Base-by-base conservation (phyloP, 805 yeast species). In the Starmerella stellata region DNA sequence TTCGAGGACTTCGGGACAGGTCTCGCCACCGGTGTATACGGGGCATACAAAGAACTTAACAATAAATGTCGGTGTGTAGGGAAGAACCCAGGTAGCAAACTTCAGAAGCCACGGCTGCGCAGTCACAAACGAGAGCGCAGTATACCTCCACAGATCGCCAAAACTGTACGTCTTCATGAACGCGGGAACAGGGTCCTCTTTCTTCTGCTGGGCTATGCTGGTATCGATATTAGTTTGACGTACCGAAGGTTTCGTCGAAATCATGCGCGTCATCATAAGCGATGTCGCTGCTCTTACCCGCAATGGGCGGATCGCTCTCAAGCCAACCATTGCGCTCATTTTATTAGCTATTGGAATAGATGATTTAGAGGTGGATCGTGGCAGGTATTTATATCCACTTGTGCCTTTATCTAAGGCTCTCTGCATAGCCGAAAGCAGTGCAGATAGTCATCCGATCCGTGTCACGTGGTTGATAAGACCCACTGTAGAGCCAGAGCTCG, bases 21-120 rank as follows among this genome's bases (percentile, higher is more conserved):
- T 72, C 50, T 79, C 87, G 41, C 96, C 96, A 30, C 96, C 96
- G 55, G 92, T 78, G 61, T 87, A 85, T 44, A 80, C 67, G 43
- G 77, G 77, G 56, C 79, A 83, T 15, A 85, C 80, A 45, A 82
- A 64, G 30, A 70, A 59, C 58, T 74, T 79, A 45, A 85, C 68
- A 31, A 82, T 38, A 44, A 70, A 65, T 47, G 77, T 63, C 17
- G 96, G 96, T 24, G 51, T 52, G 39, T 57, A 55, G 9, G 61
- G 62, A 44, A 60, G 46, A 18, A 51, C 30, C 41, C 44, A 48
- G 39, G 54, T 55, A 7, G 62, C 56, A 20, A 48, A 35, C 31
- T 50, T 46, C 36, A 60, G 45, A 15, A 58, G 47, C 23, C 46
- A 20, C 18, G 54, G 55, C 30, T 58, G 52, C 16, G 60, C 48